A percentile compares a stretch with the other conserved stretches of the same genome.
These are phyloP conservation scores for Hortaea werneckii DNA, from an alignment of 2,329 filamentous ascomycete species.

Conservation along the genomic window DNA sequence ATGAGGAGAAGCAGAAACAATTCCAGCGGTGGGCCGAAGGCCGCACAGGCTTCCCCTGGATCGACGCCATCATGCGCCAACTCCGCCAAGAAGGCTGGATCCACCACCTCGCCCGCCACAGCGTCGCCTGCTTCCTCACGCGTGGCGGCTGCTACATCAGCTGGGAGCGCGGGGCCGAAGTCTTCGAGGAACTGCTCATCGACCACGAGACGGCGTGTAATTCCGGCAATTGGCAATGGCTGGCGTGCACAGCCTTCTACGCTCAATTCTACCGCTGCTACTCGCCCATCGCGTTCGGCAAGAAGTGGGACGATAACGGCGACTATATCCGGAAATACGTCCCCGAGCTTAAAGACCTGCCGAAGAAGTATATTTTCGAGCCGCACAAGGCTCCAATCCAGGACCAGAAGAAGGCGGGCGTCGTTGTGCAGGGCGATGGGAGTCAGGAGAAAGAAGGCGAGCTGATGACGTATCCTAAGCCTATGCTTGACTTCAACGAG, in stretches of 20 bases:
- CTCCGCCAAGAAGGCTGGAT: constrained; percentile 65
- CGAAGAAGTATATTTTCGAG: constrained; percentile 67
- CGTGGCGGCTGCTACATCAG: constrained; percentile 67
- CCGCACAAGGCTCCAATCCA: constrained; percentile 62
- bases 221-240: constrained; percentile 69
- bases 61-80: constrained; percentile 71
- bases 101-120: constrained; percentile 66
- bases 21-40: constrained; percentile 61
- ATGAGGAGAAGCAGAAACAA: constrained; percentile 50
- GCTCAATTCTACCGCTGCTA: constrained; percentile 62
- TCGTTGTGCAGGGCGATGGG: constrained; percentile 47
- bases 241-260: constrained; percentile 67
- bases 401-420: constrained; percentile 60
- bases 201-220: constrained; percentile 69
- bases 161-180: constrained; percentile 69
- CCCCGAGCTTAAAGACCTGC: constrained; percentile 53
- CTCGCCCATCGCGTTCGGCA: constrained; percentile 58
- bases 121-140: constrained; percentile 73
- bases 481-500: constrained; percentile 66
- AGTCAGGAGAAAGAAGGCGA: constrained; percentile 29
- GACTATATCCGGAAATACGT: constrained; percentile 54
- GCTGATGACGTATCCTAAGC: constrained; percentile 52
- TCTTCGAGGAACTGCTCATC: constrained; percentile 66
- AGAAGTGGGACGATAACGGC: constrained; percentile 66
- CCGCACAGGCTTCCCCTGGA: constrained; percentile 67